These are phyloP conservation scores for Aureococcus anophagefferens DNA, from an alignment of 108 stramenopile genomes.

Conservation along the genomic window DNA sequence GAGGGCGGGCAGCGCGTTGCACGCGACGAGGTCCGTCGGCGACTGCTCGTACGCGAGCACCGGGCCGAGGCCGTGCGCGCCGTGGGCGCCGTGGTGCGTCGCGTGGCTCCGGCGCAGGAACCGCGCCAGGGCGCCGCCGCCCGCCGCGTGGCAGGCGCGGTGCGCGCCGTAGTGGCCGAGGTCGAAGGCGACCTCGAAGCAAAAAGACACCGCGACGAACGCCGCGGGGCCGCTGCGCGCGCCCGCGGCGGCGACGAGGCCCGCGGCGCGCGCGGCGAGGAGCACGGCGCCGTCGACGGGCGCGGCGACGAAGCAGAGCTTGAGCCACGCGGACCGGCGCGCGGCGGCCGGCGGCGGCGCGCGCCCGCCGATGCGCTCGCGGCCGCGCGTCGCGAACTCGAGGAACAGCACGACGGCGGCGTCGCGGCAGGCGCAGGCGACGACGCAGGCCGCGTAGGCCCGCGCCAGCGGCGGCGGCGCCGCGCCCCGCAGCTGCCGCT, in stretches of 20 bases:
- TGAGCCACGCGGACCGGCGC: neutral
- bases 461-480: neutral
- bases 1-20: conserved; percentile 4
- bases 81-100: neutral
- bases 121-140: neutral
- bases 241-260: neutral
- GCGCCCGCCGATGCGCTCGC: neutral
- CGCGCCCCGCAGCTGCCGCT: too few species aligned
- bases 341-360: neutral
- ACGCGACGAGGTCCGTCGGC: neutral
- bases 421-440: too few species aligned
- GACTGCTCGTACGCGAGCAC: conserved; percentile 8
- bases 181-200: neutral
- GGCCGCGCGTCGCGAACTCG: neutral
- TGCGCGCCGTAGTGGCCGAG: neutral
- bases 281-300: neutral
- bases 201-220: neutral
- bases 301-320: neutral
- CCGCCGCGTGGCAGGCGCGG: neutral
- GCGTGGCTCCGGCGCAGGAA: neutral
- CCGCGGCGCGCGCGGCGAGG: neutral
- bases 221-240: neutral
- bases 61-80: neutral
- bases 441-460: neutral
- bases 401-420: too few species aligned